Evolutionary conservation across 2,329 filamentous ascomycete genomes (phyloP).

Genomic region (Neofusicoccum cordaticola): DNA sequence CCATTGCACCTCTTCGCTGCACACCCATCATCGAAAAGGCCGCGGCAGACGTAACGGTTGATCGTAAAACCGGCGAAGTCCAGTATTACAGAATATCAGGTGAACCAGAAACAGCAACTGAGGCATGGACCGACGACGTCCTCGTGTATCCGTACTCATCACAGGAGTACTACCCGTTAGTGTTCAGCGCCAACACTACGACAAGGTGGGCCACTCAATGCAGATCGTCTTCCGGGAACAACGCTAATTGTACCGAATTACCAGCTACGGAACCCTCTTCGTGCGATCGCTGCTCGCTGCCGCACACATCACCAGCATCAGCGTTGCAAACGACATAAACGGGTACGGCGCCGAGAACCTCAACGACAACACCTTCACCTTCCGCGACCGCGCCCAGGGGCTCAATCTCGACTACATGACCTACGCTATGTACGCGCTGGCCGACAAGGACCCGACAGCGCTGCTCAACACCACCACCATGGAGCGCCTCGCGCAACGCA

Average conservation of each 20-base stretch:
- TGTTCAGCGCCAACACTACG: not conserved
- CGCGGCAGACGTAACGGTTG: conserved; percentile 18
- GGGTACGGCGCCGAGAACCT: conserved; percentile 18
- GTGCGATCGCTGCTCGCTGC: conserved; percentile 19
- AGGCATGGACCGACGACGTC: not conserved
- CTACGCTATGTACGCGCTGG: conserved; percentile 25
- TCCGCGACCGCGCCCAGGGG: conserved; percentile 22
- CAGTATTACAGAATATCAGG: conserved; percentile 16
- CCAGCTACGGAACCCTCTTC: conserved; percentile 22
- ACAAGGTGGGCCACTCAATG: conserved; percentile 8
- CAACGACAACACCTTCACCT: conserved; percentile 25
- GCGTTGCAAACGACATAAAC: not conserved
- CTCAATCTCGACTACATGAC: conserved; percentile 30
- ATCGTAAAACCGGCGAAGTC: conserved; percentile 15
- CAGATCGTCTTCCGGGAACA: not conserved
- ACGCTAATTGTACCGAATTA: not conserved
- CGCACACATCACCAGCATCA: not conserved
- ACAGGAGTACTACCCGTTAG: not conserved
- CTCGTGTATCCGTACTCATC: conserved; percentile 13
- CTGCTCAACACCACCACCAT: conserved; percentile 22
- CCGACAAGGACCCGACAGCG: conserved; percentile 21
- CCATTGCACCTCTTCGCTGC: not conserved
- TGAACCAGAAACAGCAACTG: not conserved
- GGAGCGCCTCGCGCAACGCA: conserved; percentile 21
- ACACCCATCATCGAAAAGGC: not conserved